Base-by-base conservation (phyloP, 371 early-diverging fungal genomes). In the Mucor plumbeus region DNA sequence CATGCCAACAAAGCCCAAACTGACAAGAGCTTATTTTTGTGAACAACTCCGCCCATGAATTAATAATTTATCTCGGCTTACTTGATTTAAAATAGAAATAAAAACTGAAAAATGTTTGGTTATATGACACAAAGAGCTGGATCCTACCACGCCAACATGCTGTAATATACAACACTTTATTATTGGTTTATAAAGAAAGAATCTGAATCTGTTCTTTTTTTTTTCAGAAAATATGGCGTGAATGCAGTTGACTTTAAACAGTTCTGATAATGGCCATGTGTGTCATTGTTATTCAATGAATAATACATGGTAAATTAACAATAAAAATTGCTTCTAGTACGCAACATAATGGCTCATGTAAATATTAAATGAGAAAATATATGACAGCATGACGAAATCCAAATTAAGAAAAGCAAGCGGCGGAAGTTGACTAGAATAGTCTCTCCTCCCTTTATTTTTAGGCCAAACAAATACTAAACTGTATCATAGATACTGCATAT, bases 321-420 rank as follows among this genome's bases (percentile, higher is more conserved):
- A 3, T 26, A 3, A 26, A 3, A 26, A 3, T 26, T 26, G 26
- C 26, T 26, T 26, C 26, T 26, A 26, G 26, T 26, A 26, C 26
- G 26, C 26, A 26, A 26, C 3, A 26, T 26, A 26, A 26, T 38
- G 7, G 38, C 38, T 38, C 38, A 38, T 38, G 1, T 38, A 38
- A 38, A 38, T 9, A 11, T 7, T 9, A 38, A 38, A 7, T 9
- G 11, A 38, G 38, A 44, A 44, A 8, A 62, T 62, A 53, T 53
- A 50, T 38, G 54, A 10, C 53, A 63, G 59, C 65, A 64, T 59
- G 73, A 64, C 68, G 61, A 50, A 44, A 67, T 70, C 74, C 68
- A 65, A 70, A 74, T 70, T 53, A 61, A 74, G 70, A 36, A 68
- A 65, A 26, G 31, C 43, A 68, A 68, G 71, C 69, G 69, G 71